Base-by-base conservation (phyloP, 495 filamentous ascomycete species). In the Xylona heveae region DNA sequence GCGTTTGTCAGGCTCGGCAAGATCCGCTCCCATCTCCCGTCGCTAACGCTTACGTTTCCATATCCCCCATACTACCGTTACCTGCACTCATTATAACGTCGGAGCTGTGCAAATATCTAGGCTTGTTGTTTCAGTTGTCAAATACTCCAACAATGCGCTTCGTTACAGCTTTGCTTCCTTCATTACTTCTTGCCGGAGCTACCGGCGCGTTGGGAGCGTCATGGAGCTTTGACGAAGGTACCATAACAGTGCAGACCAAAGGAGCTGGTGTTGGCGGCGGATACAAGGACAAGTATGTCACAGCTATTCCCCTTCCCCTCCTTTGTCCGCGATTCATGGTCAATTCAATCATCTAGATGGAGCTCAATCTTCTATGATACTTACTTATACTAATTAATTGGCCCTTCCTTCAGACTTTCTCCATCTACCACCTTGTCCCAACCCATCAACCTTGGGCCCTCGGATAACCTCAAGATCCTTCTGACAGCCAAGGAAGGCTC, bases 161-260 rank as follows among this genome's bases (percentile, higher is more conserved):
- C 24, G 29, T 10, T 24, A 28, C 3, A 30, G 4, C 26, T 26
- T 28, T 24, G 22, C 35, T 20, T 6, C 31, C 42, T 10, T 36
- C 26, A 52, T 54, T 38, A 46, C 51, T 41, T 55, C 45, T 43
- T 19, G 39, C 43, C n/a, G 31, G 34, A 20, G 37, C 43, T n/a
- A 29, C 37, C 6, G 28, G 39, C 6, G 36, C 42, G 6, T 73
- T 78, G 25, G 76, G 78, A 31, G 68, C 78, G 21, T 68, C 70
- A 19, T 93, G 83, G 83, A 66, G 69, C 13, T 88, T 88, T 51
- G 66, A 75, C 46, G 81, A 92, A 62, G 83, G 74, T 49, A 78
- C 69, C 43, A 53, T 93, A 50, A 66, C 71, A 34, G 63, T 93
- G 41, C 66, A 70, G 47, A 53, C 64, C 30, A 91, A 83, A 58